Evolutionary conservation across 1,284 basidiomycete species (phyloP).

Genomic region (Athelia psychrophila): DNA sequence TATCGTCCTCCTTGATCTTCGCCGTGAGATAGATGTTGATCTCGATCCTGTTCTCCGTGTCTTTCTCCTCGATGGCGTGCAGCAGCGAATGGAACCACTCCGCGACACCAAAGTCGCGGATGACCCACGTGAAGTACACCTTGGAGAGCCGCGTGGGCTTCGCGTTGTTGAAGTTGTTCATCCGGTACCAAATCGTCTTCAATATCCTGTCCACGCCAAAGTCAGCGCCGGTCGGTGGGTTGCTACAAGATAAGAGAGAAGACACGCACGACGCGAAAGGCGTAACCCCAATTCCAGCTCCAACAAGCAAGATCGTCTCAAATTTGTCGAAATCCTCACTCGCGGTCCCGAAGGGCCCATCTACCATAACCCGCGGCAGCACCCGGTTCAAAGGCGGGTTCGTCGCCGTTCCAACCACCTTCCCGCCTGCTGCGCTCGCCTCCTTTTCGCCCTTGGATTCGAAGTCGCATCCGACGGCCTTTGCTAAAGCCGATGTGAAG

Average conservation of each 20-base stretch:
- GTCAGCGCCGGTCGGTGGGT: too few relatives aligned
- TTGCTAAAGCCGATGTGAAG: conserved; percentile 79
- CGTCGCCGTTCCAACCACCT: conserved; percentile 53
- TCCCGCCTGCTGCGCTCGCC: conserved; percentile 44
- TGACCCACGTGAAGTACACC: conserved; percentile 88
- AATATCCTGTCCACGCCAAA: conserved; percentile 52
- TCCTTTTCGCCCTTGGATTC: conserved; percentile 50
- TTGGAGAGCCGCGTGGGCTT: conserved; percentile 78
- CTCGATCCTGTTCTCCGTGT: conserved; percentile 78
- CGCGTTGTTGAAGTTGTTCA: conserved; percentile 75
- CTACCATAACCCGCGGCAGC: conserved; percentile 87
- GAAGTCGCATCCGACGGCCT: conserved; percentile 82
- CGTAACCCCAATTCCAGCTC: conserved; percentile 90
- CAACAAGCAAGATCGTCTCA: conserved; percentile 82
- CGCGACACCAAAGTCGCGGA: conserved; percentile 81
- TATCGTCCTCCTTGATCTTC: conserved; percentile 84
- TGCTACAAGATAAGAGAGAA: conserved; percentile 4
- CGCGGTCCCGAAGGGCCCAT: conserved; percentile 84
- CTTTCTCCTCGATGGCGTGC: conserved; percentile 89
- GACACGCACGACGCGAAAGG: conserved; percentile 81
- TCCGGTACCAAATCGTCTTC: conserved; percentile 93
- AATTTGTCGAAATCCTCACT: conserved; percentile 85
- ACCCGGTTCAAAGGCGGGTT: conserved; percentile 66
- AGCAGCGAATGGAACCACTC: conserved; percentile 95
- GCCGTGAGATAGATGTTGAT: conserved; percentile 91